Percentiles rank a stretch among this genome's conserved stretches.
Conservation (phyloP, 768 basidiomycete genomes). For the Mycena olivaceomarginata region DNA sequence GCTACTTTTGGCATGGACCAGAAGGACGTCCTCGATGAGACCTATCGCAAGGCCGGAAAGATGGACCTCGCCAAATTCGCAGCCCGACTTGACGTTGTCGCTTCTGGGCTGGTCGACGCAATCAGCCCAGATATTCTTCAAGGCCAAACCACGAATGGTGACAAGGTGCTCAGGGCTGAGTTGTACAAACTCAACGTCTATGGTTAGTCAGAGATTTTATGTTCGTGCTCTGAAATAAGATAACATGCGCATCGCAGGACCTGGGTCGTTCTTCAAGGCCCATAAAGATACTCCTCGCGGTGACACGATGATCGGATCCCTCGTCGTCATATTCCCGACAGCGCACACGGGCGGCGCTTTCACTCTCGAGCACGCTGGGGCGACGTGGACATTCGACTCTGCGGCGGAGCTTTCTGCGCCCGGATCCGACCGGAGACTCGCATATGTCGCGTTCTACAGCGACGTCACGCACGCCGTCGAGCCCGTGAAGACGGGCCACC, state of each 20-base stretch:
- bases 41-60: not conserved
- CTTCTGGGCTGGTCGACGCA: not conserved
- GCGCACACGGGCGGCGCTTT: not conserved
- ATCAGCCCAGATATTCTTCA: not conserved
- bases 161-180: not conserved
- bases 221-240: too few species aligned
- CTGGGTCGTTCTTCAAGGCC: not conserved
- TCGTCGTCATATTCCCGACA: not conserved
- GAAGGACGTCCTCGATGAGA: not conserved
- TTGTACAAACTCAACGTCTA: not conserved
- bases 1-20: not conserved
- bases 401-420: not conserved
- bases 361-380: not conserved
- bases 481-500: constrained; percentile 53
- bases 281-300: not conserved
- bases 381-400: not conserved
- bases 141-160: not conserved
- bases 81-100: not conserved
- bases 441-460: not conserved
- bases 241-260: not conserved
- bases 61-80: not conserved
- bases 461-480: not conserved
- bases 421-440: not conserved
- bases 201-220: not conserved
- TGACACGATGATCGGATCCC: not conserved